Conservation (phyloP, 495 filamentous ascomycete species). For the Podospora bellae-mahoneyi region DNA sequence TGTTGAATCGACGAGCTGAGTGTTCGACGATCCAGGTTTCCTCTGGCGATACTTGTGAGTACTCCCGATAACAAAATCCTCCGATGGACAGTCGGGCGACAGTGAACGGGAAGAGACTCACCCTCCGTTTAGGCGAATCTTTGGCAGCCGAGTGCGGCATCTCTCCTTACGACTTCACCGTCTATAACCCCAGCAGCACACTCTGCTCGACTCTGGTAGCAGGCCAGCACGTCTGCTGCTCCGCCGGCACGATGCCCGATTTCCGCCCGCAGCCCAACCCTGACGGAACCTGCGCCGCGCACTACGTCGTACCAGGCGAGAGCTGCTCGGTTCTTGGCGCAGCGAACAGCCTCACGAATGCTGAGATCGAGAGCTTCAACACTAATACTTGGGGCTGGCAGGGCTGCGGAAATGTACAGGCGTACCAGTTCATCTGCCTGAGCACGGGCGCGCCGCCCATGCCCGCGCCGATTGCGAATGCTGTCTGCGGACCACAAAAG, state of each 20-base stretch:
- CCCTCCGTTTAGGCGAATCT: neutral
- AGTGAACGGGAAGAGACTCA: no score
- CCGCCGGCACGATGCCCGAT: conserved; percentile 29
- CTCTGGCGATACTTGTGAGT: no score
- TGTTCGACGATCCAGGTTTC: no score
- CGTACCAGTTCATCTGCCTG: conserved; percentile 42
- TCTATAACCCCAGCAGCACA: conserved; percentile 36
- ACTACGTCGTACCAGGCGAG: conserved; percentile 37
- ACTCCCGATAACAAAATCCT: no score
- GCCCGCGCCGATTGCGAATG: conserved; percentile 37
- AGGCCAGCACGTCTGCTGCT: conserved; percentile 48
- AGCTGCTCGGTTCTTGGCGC: conserved; percentile 32
- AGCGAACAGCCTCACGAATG: conserved; percentile 32
- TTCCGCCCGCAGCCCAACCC: conserved; percentile 34
- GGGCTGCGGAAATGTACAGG: conserved; percentile 37
- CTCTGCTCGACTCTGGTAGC: conserved; percentile 38
- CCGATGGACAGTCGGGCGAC: no score
- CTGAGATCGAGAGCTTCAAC: conserved; percentile 40
- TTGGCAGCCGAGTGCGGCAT: conserved; percentile 41
- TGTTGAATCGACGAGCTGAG: no score
- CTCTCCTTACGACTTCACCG: conserved; percentile 35
- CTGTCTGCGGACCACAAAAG: conserved; percentile 44
- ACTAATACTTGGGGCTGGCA: conserved; percentile 50
- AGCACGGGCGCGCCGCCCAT: conserved; percentile 44
- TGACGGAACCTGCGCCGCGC: conserved; percentile 41